These are phyloP conservation scores for Pyricularia pennisetigena DNA, from an alignment of 2,329 filamentous ascomycete genomes.

Conservation along the genomic window DNA sequence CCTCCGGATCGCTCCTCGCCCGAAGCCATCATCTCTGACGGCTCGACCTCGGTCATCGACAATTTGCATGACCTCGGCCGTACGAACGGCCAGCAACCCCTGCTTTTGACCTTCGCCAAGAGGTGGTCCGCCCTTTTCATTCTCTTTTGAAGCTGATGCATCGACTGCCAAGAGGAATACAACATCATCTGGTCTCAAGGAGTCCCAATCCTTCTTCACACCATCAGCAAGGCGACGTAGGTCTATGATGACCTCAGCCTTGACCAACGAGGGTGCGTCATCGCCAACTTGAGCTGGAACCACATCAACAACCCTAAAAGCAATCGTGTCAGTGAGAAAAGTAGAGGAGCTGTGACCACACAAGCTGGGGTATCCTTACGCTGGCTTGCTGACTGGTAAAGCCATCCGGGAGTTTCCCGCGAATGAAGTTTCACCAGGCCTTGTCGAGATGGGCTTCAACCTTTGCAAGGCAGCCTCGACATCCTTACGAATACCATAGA, in stretches of 20 bases:
- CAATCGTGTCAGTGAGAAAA: conserved; percentile 9
- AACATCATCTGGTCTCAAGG: conserved; percentile 74
- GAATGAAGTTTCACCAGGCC: conserved; percentile 61
- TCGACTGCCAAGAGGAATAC: conserved; percentile 79
- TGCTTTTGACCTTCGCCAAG: conserved; percentile 47
- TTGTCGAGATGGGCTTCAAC: conserved; percentile 58
- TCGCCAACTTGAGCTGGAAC: conserved; percentile 76
- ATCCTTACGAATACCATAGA: conserved; percentile 88
- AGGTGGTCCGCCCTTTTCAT: conserved; percentile 39
- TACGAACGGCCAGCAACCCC: conserved; percentile 62
- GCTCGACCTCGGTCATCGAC: conserved; percentile 75
- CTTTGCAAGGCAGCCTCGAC: conserved; percentile 75
- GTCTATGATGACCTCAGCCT: conserved; percentile 78
- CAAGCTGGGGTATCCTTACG: conserved; percentile 25
- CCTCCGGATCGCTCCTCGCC: conserved; percentile 51
- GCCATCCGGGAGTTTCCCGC: conserved; percentile 88
- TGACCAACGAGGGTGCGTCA: conserved; percentile 71
- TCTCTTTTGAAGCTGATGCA: conserved; percentile 39
- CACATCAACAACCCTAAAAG: conserved; percentile 63
- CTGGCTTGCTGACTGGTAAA: conserved; percentile 73
- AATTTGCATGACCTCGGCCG: conserved; percentile 78
- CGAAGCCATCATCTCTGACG: conserved; percentile 61
- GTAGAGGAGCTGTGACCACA: not conserved
- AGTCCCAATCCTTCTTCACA: conserved; percentile 81
- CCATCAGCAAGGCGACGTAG: conserved; percentile 68